A percentile compares a stretch with the other conserved stretches of the same genome.
Evolutionary conservation across 768 basidiomycete genomes (phyloP).

Genomic region (Dentipellis fragilis): DNA sequence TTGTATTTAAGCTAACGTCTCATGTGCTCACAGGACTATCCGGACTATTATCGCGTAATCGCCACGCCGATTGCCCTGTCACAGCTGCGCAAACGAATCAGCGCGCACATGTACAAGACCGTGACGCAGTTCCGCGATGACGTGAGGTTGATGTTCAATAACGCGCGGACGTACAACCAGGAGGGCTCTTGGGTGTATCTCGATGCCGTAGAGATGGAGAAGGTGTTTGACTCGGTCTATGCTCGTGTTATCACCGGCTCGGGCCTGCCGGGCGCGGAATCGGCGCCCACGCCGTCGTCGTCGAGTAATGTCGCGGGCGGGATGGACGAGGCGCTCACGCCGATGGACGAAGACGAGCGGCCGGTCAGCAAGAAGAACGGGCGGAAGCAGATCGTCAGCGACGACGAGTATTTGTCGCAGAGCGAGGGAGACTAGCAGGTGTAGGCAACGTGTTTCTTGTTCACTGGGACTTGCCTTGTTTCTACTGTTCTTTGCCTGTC

Average conservation of each 20-base stretch:
- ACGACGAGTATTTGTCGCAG: constrained; percentile 53
- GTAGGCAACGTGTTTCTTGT: background rate
- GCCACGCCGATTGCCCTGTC: constrained; percentile 80
- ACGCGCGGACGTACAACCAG: constrained; percentile 89
- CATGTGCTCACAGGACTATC: constrained; percentile 52
- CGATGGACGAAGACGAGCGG: constrained; percentile 66
- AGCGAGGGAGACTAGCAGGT: constrained; percentile 55
- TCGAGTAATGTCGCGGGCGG: constrained; percentile 29
- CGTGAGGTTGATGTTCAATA: constrained; percentile 87
- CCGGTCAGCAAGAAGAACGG: constrained; percentile 50
- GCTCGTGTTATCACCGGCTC: constrained; percentile 53
- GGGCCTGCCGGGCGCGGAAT: constrained; percentile 66
- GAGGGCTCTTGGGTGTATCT: constrained; percentile 93
- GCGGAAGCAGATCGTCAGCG: constrained; percentile 68
- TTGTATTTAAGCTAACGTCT: constrained; percentile 10
- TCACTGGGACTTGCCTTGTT: background rate
- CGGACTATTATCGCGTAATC: constrained; percentile 90
- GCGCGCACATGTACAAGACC: constrained; percentile 59
- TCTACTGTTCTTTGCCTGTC: background rate
- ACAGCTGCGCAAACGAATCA: constrained; percentile 71
- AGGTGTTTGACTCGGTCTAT: constrained; percentile 68
- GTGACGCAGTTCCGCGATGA: constrained; percentile 66
- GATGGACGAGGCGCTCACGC: constrained; percentile 63
- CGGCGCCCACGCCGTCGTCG: constrained; percentile 26
- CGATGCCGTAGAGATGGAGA: constrained; percentile 92